A percentile compares a stretch with the other conserved stretches of the same genome.
phyloP scores from a whole-genome alignment of 345 rosid genomes.

The Bretschneidera sinensis region DNA sequence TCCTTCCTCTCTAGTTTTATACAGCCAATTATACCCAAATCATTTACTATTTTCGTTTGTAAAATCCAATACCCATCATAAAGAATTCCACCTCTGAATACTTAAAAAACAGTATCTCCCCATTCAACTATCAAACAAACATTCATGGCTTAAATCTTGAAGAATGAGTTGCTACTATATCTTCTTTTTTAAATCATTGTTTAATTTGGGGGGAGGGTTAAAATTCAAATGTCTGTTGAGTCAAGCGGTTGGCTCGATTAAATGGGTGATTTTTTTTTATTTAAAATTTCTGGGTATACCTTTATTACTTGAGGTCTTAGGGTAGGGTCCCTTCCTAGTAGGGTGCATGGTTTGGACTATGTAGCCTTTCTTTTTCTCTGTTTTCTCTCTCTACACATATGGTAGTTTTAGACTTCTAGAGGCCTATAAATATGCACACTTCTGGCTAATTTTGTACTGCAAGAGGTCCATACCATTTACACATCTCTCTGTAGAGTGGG shows the following conservation, averaged over 20 bases:
- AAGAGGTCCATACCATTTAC: constrained; percentile 19
- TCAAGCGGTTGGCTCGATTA: constrained; percentile 9
- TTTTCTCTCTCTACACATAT: constrained; percentile 25
- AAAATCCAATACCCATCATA: not conserved
- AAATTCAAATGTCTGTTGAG: constrained; percentile 9
- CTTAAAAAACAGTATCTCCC: constrained; percentile 23
- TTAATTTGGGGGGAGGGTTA: constrained; percentile 7
- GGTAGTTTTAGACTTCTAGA: not conserved
- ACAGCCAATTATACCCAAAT: constrained; percentile 37
- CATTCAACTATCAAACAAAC: constrained; percentile 37
- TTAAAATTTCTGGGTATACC: not conserved
- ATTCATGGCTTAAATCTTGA: constrained; percentile 45
- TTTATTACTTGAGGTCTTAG: constrained; percentile 9
- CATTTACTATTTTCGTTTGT: constrained; percentile 28
- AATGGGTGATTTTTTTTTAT: too few species aligned
- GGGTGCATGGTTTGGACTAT: constrained; percentile 36
- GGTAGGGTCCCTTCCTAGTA: constrained; percentile 26
- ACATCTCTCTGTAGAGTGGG: constrained; percentile 16
- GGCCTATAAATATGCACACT: constrained; percentile 26
- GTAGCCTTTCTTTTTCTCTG: constrained; percentile 9
- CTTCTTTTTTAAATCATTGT: not conserved
- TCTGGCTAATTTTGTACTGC: constrained; percentile 14
- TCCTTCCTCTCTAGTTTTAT: too few species aligned
- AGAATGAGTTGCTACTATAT: constrained; percentile 33
- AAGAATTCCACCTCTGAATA: not conserved